phyloP scores from a whole-genome alignment of 1,284 basidiomycete species.

The Cutaneotrichosporon sp. region DNA sequence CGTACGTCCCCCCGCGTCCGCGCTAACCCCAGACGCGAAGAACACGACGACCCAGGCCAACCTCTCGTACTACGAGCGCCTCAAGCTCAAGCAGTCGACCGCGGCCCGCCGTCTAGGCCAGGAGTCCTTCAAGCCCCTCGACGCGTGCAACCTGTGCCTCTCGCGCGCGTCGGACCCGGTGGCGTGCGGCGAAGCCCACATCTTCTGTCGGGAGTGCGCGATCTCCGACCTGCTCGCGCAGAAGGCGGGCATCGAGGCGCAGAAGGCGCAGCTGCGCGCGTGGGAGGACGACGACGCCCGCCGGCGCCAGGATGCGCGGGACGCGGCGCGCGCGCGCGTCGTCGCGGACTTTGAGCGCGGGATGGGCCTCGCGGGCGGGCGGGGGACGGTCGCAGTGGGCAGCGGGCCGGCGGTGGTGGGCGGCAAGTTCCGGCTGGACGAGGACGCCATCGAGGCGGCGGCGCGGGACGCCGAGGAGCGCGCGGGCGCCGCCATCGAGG shows the following conservation, averaged over 20 bases:
- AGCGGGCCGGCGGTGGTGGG: no score
- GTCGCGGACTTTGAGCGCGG: slow-evolving; percentile 78
- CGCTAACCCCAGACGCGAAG: slow-evolving; percentile 44
- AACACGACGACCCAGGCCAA: slow-evolving; percentile 52
- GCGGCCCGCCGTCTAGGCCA: slow-evolving; percentile 73
- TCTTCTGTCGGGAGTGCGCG: slow-evolving; percentile 84
- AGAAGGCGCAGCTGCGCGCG: slow-evolving; percentile 71
- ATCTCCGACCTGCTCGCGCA: slow-evolving; percentile 58
- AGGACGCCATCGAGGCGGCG: slow-evolving; percentile 66
- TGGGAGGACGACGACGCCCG: slow-evolving; percentile 73
- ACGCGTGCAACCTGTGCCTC: slow-evolving; percentile 81
- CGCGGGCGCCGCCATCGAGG: slow-evolving; percentile 75
- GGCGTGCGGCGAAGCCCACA: slow-evolving; percentile 77
- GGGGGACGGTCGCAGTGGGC: no score
- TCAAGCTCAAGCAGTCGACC: slow-evolving; percentile 42
- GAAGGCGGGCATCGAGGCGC: slow-evolving; percentile 82
- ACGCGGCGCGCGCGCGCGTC: slow-evolving; percentile 78
- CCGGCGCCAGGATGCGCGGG: slow-evolving; percentile 65
- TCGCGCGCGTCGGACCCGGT: slow-evolving; percentile 75
- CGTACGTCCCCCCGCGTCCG: neutral
- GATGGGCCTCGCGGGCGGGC: slow-evolving; percentile 59
- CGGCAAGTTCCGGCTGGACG: slow-evolving; percentile 67
- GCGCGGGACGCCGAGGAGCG: slow-evolving; percentile 79
- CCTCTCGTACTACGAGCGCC: slow-evolving; percentile 51
- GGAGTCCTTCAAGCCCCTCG: slow-evolving; percentile 85